Conservation (phyloP, 257 asterid species). For the Nicotiana sylvestris region DNA sequence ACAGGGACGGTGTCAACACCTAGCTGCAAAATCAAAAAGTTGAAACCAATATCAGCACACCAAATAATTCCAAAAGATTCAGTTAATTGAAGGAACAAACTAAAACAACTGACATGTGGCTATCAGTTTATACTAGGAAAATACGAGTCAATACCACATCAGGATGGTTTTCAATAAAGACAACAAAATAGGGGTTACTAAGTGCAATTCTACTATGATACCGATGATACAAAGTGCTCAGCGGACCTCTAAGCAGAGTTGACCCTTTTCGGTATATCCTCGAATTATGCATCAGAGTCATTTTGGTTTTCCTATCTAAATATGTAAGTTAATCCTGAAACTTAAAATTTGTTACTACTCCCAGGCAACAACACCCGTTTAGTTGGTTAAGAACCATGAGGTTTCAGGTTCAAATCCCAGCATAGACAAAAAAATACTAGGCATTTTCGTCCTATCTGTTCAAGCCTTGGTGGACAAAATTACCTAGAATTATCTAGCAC, state of each 20-base stretch:
- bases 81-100: not conserved
- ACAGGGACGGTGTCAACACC: constrained; percentile 48
- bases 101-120: not conserved
- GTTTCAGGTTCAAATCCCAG: too few relatives aligned
- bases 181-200: not conserved
- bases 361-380: not conserved
- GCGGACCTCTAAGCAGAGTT: not conserved
- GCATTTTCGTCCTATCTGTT: too few relatives aligned
- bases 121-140: not conserved
- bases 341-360: not conserved
- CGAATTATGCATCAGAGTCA: not conserved
- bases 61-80: not conserved
- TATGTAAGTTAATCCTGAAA: not conserved
- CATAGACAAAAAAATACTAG: not conserved
- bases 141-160: not conserved
- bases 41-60: not conserved
- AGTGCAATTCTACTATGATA: not conserved
- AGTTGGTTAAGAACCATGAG: too few relatives aligned
- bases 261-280: not conserved
- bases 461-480: too few relatives aligned
- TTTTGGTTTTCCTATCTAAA: not conserved
- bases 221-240: not conserved
- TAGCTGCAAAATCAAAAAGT: constrained; percentile 24
- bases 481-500: too few relatives aligned
- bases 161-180: not conserved